These are phyloP conservation scores for Geotrichum bryndzae DNA, from an alignment of 1,139 yeast genomes.

Conservation along the genomic window DNA sequence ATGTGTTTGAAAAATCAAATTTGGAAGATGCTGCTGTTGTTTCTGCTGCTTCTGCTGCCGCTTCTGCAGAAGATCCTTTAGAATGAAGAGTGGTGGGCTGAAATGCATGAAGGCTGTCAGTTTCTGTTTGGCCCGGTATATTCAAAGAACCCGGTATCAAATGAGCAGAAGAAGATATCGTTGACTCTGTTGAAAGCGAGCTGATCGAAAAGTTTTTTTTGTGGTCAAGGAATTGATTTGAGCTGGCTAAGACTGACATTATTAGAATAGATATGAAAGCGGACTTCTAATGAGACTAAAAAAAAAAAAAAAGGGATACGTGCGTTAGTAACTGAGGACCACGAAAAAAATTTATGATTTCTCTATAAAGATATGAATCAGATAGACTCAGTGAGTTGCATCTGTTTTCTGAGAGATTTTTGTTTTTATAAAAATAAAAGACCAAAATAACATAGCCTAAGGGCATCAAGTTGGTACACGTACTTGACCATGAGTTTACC, in stretches of 20 bases:
- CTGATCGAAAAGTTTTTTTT: not conserved
- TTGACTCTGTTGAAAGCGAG: not conserved
- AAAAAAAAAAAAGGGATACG: not conserved
- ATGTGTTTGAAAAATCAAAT: slow-evolving; percentile 3
- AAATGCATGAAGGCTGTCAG: not conserved
- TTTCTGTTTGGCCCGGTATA: not conserved
- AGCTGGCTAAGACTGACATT: not conserved
- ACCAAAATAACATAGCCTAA: too few relatives aligned
- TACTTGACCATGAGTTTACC: not conserved
- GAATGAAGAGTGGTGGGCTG: slow-evolving; percentile 2
- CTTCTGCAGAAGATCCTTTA: not conserved
- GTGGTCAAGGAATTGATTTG: not conserved
- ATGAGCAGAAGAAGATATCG: not conserved
- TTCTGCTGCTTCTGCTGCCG: not conserved
- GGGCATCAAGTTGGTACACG: not conserved
- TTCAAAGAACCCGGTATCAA: too few relatives aligned
- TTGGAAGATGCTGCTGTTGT: not conserved
- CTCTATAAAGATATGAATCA: too few relatives aligned
- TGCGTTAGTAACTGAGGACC: not conserved
- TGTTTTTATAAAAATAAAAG: too few relatives aligned
- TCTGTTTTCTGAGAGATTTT: too few relatives aligned
- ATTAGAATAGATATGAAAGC: not conserved
- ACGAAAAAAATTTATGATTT: too few relatives aligned
- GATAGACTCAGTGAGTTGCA: too few relatives aligned
- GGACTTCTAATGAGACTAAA: not conserved